Base-by-base conservation (phyloP, 2,329 filamentous ascomycete species). In the Aureobasidium sp. region DNA sequence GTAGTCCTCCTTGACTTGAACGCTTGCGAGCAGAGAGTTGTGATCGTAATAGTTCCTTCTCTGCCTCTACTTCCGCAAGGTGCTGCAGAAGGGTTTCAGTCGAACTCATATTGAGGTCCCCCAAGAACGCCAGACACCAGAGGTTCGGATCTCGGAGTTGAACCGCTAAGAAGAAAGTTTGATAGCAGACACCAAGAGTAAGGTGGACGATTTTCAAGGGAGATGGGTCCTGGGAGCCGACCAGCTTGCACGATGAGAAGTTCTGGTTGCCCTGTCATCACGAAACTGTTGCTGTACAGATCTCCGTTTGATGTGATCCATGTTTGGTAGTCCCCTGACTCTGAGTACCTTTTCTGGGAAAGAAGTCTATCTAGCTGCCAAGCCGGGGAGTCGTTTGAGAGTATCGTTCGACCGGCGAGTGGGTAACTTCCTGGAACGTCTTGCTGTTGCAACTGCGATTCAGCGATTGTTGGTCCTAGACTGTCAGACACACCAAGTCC, bases 201-300 rank as follows among this genome's bases (percentile, higher is more conserved):
- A 34, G 22, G 9, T 29, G 12, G n/a, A 14, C 15, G 8, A 27
- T 17, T 7, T 11, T 7, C 12, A 31, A 20, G 17, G 36, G 22
- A 59, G 9, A 49, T 59, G 44, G 25, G 31, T 5, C 22, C 34
- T 12, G 25, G 15, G 15, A 29, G 27, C 44, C 56, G 34, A 20
- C 34, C 11, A 22, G n/a, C 34, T 41, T 15, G 42, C 15, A 37
- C 2, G 39, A 49, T 37, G 31, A 14, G 27, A 42, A 42, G 4
- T 12, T 14, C 15, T 39, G 56, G 44, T 59, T 59, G 56, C 56
- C 34, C 9, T 49, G 44, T 59, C 44, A 36, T n/a, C 41, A 47
- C 15, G 12, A 17, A 17, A 52, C 49, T 52, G 49, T 52, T 52
- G 22, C 34, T 41, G n/a, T 41, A 55, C 51, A 55, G 22, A 12